Base-by-base conservation (phyloP, 2,329 filamentous ascomycete genomes). In the Trichophyton mentagrophytes region DNA sequence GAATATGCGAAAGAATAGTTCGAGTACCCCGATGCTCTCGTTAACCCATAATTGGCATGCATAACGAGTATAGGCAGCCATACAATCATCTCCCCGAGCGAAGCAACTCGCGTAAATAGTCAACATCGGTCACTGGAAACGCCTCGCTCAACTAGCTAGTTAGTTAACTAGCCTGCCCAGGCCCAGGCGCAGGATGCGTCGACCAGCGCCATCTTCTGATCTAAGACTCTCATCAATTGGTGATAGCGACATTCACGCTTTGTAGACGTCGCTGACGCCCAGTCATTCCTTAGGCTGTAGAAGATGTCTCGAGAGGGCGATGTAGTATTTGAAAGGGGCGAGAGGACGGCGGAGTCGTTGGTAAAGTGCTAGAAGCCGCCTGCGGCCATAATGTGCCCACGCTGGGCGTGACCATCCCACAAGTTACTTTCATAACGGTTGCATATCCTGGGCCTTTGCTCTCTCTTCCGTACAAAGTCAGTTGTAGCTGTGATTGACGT, bases 131-230 rank as follows among this genome's bases (percentile, higher is more conserved):
- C 9, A 13, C 33, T 38, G 33, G 33, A 30, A 38, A 9, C 33
- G 11, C 9, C 33, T 38, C 9, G 33, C 33, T 38, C 33, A 13
- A 38, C 9, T 38, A 38, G 33, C 7, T 30, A 30, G 22, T 22
- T 22, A 17, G 17, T 17, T 17, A 17, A 27, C 25, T 27, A 30
- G 27, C 27, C 27, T 5, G 27, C 80, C 85, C 82, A 89, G 57
- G 87, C 74, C 51, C 85, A 85, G 11, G 82, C 82, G 69, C 84
- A 87, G 69, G 88, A 87, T 65, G 82, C 82, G 66, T 86, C 77
- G 1, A 81, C 80, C 57, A 88, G 75, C 65, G 36, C 79, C 78
- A 68, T 81, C 82, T 65, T 82, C 79, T 67, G 86, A 77, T 13
- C 88, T 73, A 60, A 89, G 74, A 64, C 85, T 81, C 0, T 86